phyloP scores from a whole-genome alignment of 192 early-diverging fungal genomes.

The Chytriomyces confervae region DNA sequence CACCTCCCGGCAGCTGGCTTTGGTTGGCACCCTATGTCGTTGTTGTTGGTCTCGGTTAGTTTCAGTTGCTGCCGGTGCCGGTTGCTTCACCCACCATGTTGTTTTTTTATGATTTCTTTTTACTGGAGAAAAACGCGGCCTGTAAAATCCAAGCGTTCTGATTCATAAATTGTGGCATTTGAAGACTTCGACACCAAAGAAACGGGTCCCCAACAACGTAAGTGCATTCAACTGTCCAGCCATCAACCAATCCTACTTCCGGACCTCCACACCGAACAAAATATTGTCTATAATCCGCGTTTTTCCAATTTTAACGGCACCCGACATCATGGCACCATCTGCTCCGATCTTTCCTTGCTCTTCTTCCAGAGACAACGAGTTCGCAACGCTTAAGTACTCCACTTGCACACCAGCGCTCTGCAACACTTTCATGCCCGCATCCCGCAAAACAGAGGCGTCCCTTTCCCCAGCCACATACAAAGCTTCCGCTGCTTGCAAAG shows the following conservation, averaged over 20 bases:
- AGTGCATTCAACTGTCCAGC: too few relatives aligned
- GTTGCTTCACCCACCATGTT: background rate
- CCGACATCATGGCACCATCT: conserved; percentile 74
- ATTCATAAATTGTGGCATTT: background rate
- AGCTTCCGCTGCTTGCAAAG: conserved; percentile 59
- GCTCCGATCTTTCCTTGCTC: conserved; percentile 54
- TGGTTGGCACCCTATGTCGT: background rate
- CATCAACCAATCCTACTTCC: background rate
- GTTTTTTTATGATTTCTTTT: conserved; percentile 1
- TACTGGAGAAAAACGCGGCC: background rate
- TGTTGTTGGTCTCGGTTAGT: too few relatives aligned
- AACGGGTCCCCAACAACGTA: too few relatives aligned
- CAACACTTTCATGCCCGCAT: conserved; percentile 51
- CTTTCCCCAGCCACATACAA: conserved; percentile 50
- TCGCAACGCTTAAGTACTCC: conserved; percentile 86
- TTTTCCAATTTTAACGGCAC: conserved; percentile 83
- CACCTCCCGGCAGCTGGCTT: background rate
- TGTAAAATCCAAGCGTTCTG: too few relatives aligned
- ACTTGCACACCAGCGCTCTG: conserved; percentile 65
- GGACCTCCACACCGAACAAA: conserved; percentile 63
- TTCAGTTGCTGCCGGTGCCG: background rate
- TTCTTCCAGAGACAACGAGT: conserved; percentile 72
- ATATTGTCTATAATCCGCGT: conserved; percentile 96
- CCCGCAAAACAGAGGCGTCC: conserved; percentile 49
- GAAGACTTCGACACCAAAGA: too few relatives aligned